phyloP scores from a whole-genome alignment of 176 grass and related monocot genomes.

The Themeda triandra region DNA sequence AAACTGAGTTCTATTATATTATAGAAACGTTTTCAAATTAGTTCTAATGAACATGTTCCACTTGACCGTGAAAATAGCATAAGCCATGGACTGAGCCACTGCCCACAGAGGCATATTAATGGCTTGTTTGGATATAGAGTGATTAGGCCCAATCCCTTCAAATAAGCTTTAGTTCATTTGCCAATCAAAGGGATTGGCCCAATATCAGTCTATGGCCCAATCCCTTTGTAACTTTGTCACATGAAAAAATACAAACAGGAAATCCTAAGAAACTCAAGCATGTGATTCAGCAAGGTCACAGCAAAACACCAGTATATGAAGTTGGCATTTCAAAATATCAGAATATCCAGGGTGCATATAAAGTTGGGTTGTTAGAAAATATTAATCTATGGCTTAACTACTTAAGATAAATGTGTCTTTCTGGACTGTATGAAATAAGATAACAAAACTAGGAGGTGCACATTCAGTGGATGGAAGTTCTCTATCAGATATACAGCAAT shows the following conservation, averaged over 20 bases:
- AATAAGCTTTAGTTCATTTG: not conserved
- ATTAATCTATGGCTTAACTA: not conserved
- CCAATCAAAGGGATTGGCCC: not conserved
- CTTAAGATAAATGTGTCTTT: not conserved
- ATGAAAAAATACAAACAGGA: not conserved
- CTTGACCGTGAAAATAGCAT: not conserved
- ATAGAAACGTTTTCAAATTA: not conserved
- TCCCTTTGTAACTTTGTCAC: not conserved
- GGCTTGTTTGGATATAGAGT: not conserved
- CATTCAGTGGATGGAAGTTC: conserved; percentile 4
- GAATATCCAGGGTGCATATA: not conserved
- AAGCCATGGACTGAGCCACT: not conserved
- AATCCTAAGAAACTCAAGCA: not conserved
- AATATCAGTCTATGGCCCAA: not conserved
- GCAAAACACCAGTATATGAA: not conserved
- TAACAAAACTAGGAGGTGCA: not conserved
- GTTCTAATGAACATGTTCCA: not conserved
- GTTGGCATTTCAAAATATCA: not conserved
- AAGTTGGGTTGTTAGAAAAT: not conserved
- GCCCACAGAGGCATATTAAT: not conserved
- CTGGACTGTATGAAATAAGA: not conserved
- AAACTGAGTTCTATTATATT: not conserved
- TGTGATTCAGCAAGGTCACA: not conserved
- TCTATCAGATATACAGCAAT: not conserved
- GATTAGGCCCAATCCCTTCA: not conserved